Evolutionary conservation across 305 asterid species (phyloP).

Genomic region (Solanum hybrid): DNA sequence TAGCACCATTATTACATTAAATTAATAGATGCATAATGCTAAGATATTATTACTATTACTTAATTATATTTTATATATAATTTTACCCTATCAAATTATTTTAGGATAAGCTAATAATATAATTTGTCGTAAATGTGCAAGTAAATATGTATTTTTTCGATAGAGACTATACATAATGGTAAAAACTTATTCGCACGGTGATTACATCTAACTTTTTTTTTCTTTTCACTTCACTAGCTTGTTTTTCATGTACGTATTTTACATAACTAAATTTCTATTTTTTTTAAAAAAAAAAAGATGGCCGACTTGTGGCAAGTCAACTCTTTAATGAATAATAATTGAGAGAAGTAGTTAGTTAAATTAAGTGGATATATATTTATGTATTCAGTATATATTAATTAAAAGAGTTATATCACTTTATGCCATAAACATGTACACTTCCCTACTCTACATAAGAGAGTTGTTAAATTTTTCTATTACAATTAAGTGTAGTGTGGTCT

Average conservation of each 20-base stretch:
- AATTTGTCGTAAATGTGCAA: not conserved
- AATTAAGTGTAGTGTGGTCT: not conserved
- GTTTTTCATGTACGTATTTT: not conserved
- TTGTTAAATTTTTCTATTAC: not conserved
- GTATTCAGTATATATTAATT: not conserved
- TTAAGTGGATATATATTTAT: not conserved
- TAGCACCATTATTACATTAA: not conserved
- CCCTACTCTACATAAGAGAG: not conserved
- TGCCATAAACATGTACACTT: not conserved
- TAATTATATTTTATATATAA: not conserved
- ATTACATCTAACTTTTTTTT: not conserved
- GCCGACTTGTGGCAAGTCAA: not conserved
- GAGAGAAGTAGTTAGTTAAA: not conserved
- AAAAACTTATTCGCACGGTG: not conserved
- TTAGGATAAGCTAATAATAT: not conserved
- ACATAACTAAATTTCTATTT: not conserved
- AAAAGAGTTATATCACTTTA: not conserved
- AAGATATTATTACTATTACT: not conserved
- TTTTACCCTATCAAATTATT: not conserved
- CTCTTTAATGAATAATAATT: not conserved
- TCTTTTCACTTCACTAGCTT: not conserved
- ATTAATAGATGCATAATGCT: not conserved
- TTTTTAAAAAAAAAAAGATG: not conserved
- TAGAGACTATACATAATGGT: not conserved
- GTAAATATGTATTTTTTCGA: not conserved